These are phyloP conservation scores for Anisodus acutangulus DNA, from an alignment of 257 asterid species.

Conservation along the genomic window DNA sequence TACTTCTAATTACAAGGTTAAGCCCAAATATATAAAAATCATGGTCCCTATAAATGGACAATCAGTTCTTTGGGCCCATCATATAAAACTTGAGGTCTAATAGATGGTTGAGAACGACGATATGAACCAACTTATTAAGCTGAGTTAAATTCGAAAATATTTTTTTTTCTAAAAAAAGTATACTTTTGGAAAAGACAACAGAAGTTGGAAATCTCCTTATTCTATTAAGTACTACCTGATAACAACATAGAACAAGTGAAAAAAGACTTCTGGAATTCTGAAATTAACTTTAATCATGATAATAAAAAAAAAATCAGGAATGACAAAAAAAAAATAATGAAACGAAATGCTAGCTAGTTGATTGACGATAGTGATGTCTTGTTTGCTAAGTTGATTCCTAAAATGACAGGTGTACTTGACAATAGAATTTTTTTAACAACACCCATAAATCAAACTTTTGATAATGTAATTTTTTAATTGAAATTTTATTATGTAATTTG, in stretches of 20 bases:
- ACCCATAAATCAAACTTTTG: not conserved
- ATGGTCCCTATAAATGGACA: not conserved
- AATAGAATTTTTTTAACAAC: not conserved
- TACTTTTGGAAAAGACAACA: too few species aligned
- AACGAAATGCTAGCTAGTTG: not conserved
- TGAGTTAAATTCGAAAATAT: too few species aligned
- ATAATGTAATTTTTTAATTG: too few species aligned
- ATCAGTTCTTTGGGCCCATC: not conserved
- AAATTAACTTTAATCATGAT: not conserved
- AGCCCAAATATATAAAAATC: not conserved
- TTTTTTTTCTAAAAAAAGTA: too few species aligned
- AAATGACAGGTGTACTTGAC: not conserved
- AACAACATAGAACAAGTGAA: not conserved
- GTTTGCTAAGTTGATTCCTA: constrained; percentile 10
- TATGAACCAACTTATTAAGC: too few species aligned
- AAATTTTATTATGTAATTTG: too few species aligned
- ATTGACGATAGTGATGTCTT: not conserved
- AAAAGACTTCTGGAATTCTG: not conserved
- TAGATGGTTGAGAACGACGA: too few species aligned
- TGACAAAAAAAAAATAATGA: not conserved
- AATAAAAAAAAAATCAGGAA: too few species aligned
- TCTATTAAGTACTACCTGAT: too few species aligned
- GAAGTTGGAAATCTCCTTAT: too few species aligned
- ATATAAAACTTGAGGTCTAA: not conserved
- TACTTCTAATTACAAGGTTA: not conserved